These are phyloP conservation scores for Closterium sp. DNA, from an alignment of 139 green algal species.

Conservation along the genomic window DNA sequence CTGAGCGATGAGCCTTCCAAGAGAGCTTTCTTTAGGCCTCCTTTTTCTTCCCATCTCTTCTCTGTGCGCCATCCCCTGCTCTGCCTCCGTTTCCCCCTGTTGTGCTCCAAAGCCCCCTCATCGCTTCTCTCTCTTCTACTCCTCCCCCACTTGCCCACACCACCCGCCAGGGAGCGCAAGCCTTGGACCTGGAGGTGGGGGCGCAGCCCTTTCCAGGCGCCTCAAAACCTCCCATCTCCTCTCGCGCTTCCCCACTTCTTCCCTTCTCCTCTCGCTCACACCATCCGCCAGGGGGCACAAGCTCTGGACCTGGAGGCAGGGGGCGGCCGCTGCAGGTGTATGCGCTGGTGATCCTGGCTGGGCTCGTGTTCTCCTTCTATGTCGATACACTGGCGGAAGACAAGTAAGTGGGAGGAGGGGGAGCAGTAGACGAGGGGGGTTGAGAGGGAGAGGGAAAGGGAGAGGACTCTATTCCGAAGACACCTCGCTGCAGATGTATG, in stretches of 20 bases:
- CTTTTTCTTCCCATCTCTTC: neutral
- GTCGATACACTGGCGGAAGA: constrained; percentile 30
- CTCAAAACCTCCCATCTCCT: no score
- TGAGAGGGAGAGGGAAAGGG: no score
- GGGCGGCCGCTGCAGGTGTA: neutral
- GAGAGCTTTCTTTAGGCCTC: neutral
- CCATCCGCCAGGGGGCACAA: neutral
- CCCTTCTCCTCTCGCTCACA: neutral
- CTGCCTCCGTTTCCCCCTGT: no score
- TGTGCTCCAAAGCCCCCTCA: no score
- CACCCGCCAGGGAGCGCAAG: no score
- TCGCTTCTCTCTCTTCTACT: no score
- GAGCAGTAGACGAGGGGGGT: no score
- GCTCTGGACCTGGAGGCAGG: neutral
- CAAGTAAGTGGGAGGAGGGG: neutral
- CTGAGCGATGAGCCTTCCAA: neutral
- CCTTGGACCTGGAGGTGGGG: no score
- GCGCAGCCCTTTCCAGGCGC: no score
- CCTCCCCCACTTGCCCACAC: neutral
- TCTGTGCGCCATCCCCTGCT: neutral
- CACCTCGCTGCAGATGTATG: no score
- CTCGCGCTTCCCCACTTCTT: neutral
- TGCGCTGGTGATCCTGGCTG: constrained; percentile 25
- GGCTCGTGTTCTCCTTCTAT: constrained; percentile 35
- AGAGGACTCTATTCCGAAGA: no score